These are phyloP conservation scores for Stephania yunnanensis DNA, from an alignment of 164 flowering plant species.

Conservation along the genomic window DNA sequence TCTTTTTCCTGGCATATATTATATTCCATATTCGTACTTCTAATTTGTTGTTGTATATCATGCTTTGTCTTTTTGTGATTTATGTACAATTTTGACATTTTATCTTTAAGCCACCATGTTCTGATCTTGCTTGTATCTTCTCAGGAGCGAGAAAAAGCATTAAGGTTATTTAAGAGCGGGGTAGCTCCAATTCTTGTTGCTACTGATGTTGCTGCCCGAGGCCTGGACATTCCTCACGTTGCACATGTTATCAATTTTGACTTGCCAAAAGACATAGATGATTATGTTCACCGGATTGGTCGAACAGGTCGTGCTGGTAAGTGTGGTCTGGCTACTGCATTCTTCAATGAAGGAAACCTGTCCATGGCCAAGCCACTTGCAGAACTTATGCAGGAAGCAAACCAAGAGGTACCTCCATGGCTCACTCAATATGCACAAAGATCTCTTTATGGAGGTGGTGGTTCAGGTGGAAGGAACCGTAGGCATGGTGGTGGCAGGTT, in stretches of 20 bases:
- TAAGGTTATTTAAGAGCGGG: slow-evolving; percentile 54
- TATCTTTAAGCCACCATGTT: background rate
- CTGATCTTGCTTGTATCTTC: background rate
- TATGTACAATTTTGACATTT: background rate
- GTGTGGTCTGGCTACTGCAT: slow-evolving; percentile 63
- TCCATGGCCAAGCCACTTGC: slow-evolving; percentile 43
- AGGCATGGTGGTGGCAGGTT: slow-evolving; percentile 32
- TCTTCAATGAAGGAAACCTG: slow-evolving; percentile 43
- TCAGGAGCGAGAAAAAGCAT: slow-evolving; percentile 56
- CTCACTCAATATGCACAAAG: slow-evolving; percentile 36
- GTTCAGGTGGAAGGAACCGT: slow-evolving; percentile 23
- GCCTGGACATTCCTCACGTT: slow-evolving; percentile 66
- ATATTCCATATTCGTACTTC: background rate
- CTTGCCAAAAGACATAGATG: slow-evolving; percentile 60
- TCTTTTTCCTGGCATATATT: background rate
- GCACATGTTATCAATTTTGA: slow-evolving; percentile 71
- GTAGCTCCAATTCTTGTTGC: slow-evolving; percentile 58
- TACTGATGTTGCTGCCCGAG: slow-evolving; percentile 71
- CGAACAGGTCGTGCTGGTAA: slow-evolving; percentile 77
- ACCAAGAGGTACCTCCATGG: slow-evolving; percentile 68
- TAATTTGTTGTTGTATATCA: background rate
- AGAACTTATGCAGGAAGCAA: slow-evolving; percentile 55
- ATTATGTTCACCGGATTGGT: slow-evolving; percentile 73
- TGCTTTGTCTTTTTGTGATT: background rate
- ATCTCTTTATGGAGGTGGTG: slow-evolving; percentile 20